Percentiles rank a stretch among this genome's conserved stretches.
phyloP scores from a whole-genome alignment of 495 filamentous ascomycete genomes.

The Hypoxylon perforatum region DNA sequence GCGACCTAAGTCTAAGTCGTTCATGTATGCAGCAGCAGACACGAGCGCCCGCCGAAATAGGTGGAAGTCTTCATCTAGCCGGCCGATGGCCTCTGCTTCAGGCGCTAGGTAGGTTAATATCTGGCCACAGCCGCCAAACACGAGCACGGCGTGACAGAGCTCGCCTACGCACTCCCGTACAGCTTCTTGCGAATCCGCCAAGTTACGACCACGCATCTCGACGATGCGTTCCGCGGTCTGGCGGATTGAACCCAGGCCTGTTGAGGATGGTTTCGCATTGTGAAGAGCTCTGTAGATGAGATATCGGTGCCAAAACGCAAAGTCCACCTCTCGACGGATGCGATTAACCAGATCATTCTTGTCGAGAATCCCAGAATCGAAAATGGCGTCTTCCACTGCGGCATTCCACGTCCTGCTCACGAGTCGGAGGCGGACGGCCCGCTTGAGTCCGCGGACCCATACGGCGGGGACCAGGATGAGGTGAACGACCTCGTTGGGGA shows the following conservation, averaged over 20 bases:
- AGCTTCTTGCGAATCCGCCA: neutral
- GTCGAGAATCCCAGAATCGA: slow-evolving; percentile 13
- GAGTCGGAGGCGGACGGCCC: slow-evolving; percentile 2
- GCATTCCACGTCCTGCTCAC: slow-evolving; percentile 1
- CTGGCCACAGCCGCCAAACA: neutral
- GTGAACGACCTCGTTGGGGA: neutral
- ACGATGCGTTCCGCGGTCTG: neutral
- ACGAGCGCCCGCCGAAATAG: neutral
- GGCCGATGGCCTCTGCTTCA: neutral
- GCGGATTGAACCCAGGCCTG: neutral
- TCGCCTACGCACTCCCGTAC: neutral
- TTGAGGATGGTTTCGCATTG: neutral
- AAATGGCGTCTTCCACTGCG: slow-evolving; percentile 3
- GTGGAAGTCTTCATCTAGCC: neutral
- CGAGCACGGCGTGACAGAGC: neutral
- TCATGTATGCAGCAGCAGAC: neutral
- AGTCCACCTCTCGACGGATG: neutral
- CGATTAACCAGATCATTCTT: neutral
- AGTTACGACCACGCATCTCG: neutral
- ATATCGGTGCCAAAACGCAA: neutral
- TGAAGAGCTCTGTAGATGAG: neutral
- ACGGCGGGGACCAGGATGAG: neutral
- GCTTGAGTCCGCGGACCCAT: neutral
- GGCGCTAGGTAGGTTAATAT: neutral
- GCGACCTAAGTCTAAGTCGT: neutral